These are phyloP conservation scores for Ogataea henricii DNA, from an alignment of 805 yeast species.

Conservation along the genomic window DNA sequence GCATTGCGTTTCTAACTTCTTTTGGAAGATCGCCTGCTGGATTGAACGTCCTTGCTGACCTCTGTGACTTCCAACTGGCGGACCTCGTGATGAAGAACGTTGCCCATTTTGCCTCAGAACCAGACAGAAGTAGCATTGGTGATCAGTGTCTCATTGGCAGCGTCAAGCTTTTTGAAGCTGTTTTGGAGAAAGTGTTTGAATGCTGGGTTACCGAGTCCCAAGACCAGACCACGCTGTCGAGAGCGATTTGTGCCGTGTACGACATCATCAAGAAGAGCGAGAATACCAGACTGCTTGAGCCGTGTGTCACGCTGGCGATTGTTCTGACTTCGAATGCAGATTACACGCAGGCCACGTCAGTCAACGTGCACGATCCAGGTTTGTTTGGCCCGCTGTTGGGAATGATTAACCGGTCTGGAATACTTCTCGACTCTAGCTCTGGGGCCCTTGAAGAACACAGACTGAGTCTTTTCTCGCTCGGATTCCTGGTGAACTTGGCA, in stretches of 20 bases:
- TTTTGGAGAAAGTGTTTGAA: not conserved
- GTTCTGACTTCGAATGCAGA: conserved; percentile 13
- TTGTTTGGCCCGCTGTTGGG: conserved; percentile 14
- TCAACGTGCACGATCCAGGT: conserved; percentile 6
- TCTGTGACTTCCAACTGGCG: conserved; percentile 5
- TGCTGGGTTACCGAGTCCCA: not conserved
- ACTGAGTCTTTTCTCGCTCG: conserved; percentile 23
- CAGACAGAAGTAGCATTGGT: not conserved
- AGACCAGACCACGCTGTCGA: not conserved
- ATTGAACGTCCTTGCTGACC: not conserved
- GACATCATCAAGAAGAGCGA: not conserved
- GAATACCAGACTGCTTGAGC: conserved; percentile 6
- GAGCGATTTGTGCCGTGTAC: not conserved
- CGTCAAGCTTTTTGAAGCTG: not conserved
- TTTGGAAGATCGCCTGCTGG: conserved; percentile 3
- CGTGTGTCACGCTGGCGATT: conserved; percentile 14
- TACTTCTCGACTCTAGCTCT: conserved; percentile 8
- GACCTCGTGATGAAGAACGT: not conserved
- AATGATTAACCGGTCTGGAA: conserved; percentile 13
- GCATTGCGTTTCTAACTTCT: conserved; percentile 8
- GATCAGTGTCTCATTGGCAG: not conserved
- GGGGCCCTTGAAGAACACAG: conserved; percentile 9
- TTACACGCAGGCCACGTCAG: not conserved
- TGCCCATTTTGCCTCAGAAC: not conserved
- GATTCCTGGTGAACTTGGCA: conserved; percentile 18